Base-by-base conservation (phyloP, 176 grass and related monocot species). In the Eragrostis curvula region DNA sequence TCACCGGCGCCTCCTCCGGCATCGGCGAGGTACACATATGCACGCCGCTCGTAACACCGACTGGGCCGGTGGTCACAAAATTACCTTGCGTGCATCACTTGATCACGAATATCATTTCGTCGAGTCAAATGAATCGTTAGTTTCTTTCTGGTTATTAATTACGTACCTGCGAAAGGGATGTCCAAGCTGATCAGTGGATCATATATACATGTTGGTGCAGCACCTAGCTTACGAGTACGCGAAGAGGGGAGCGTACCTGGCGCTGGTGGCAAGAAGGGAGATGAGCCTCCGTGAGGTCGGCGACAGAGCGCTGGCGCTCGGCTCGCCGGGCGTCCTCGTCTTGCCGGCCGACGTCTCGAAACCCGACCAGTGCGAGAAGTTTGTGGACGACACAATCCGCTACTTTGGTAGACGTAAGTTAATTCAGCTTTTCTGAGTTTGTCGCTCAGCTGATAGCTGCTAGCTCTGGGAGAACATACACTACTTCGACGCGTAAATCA, bases 11-110 rank as follows among this genome's bases (percentile, higher is more conserved):
- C 66, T 88, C 94, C 75, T 97, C 94, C 39, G 94, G 94, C 81
- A 97, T 97, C 75, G 90, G 86, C 88, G 88, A 97, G 90, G 90
- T 89, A 3, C 16, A n/a, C n/a, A n/a, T n/a, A n/a, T n/a, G n/a
- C n/a, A n/a, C n/a, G n/a, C n/a, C n/a, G n/a, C n/a, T n/a, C n/a
- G n/a, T n/a, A n/a, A n/a, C n/a, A n/a, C n/a, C n/a, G n/a, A n/a
- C n/a, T n/a, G n/a, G n/a, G n/a, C n/a, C n/a, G n/a, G n/a, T n/a
- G n/a, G n/a, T n/a, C n/a, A n/a, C n/a, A n/a, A n/a, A n/a, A n/a
- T n/a, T n/a, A n/a, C n/a, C n/a, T n/a, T n/a, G n/a, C n/a, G n/a
- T n/a, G n/a, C n/a, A n/a, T n/a, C n/a, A n/a, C n/a, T n/a, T n/a
- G n/a, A n/a, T n/a, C n/a, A n/a, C n/a, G n/a, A n/a, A n/a, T n/a